A percentile compares a stretch with the other conserved stretches of the same genome.
Conservation (phyloP, 805 yeast species). For the Saturnispora silvae region DNA sequence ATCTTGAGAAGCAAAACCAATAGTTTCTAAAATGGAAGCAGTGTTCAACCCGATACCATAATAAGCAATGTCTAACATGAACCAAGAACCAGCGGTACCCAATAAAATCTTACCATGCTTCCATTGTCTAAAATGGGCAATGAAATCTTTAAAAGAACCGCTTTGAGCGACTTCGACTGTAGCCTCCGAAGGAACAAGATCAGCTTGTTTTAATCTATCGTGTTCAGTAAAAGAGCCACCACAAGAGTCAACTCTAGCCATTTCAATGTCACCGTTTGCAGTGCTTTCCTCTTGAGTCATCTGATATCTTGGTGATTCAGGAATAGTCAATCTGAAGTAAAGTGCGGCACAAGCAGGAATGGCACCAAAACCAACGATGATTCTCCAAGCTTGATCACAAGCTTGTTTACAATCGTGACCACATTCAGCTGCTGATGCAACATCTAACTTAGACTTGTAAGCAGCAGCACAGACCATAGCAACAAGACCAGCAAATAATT, state of each 20-base stretch:
- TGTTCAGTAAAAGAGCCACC: constrained; percentile 36
- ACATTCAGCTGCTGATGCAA: constrained; percentile 54
- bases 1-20: constrained; percentile 67
- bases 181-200: constrained; percentile 22
- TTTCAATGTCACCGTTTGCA: constrained; percentile 34
- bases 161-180: constrained; percentile 30
- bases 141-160: constrained; percentile 70
- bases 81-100: constrained; percentile 92
- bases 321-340: constrained; percentile 87
- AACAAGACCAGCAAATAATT: constrained; percentile 76
- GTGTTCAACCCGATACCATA: constrained; percentile 83
- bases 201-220: constrained; percentile 10
- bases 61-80: constrained; percentile 80
- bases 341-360: constrained; percentile 79
- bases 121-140: constrained; percentile 72
- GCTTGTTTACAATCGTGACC: constrained; percentile 59
- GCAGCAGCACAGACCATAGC: constrained; percentile 68
- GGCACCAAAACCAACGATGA: constrained; percentile 79
- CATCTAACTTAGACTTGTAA: constrained; percentile 52
- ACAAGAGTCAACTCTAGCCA: constrained; percentile 40
- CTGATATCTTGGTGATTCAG: constrained; percentile 88
- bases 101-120: constrained; percentile 70
- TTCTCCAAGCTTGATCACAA: constrained; percentile 92
- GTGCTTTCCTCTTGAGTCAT: constrained; percentile 69
- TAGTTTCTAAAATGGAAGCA: constrained; percentile 67